Percentiles rank a stretch among this genome's conserved stretches.
Conservation (phyloP, 805 yeast genomes). For the Zygosaccharomyces bailii region DNA sequence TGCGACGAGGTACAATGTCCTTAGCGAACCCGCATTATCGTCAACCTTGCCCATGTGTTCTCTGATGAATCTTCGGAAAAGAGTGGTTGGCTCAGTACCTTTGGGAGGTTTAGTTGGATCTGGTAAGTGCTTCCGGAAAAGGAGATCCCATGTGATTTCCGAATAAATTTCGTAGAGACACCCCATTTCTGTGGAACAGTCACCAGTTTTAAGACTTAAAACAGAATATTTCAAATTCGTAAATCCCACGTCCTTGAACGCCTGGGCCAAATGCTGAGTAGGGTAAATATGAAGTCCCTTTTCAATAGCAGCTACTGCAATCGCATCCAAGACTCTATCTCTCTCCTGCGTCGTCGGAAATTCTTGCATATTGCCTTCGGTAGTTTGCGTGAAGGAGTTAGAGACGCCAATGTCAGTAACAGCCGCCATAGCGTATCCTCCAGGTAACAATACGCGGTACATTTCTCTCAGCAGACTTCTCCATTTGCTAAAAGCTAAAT, state of each 20-base stretch:
- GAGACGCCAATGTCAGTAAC: conserved; percentile 25
- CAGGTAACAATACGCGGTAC: conserved; percentile 28
- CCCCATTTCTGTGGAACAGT: conserved; percentile 31
- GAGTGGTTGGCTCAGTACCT: conserved; percentile 21
- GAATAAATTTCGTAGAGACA: conserved; percentile 28
- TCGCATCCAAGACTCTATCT: conserved; percentile 24
- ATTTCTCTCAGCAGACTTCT: conserved; percentile 27
- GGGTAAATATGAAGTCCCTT: conserved; percentile 30
- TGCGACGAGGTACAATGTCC: conserved; percentile 27
- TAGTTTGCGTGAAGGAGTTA: conserved; percentile 13
- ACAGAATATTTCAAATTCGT: conserved; percentile 28
- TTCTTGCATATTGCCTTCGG: conserved; percentile 9
- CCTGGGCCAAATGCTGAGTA: conserved; percentile 25
- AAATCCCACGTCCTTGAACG: conserved; percentile 31
- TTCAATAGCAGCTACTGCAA: conserved; percentile 28
- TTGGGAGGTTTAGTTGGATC: conserved; percentile 17
- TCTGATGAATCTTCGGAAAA: conserved; percentile 26
- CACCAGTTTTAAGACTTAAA: conserved; percentile 30
- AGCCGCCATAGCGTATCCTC: conserved; percentile 29
- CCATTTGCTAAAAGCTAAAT: conserved; percentile 30
- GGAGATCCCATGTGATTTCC: conserved; percentile 21
- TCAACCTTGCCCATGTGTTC: conserved; percentile 32
- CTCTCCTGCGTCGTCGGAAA: conserved; percentile 26
- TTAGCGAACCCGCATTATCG: conserved; percentile 28
- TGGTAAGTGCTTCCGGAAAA: conserved; percentile 19